Conservation (phyloP, 352 stramenopile species). For the Phytophthora chlamydospora region DNA sequence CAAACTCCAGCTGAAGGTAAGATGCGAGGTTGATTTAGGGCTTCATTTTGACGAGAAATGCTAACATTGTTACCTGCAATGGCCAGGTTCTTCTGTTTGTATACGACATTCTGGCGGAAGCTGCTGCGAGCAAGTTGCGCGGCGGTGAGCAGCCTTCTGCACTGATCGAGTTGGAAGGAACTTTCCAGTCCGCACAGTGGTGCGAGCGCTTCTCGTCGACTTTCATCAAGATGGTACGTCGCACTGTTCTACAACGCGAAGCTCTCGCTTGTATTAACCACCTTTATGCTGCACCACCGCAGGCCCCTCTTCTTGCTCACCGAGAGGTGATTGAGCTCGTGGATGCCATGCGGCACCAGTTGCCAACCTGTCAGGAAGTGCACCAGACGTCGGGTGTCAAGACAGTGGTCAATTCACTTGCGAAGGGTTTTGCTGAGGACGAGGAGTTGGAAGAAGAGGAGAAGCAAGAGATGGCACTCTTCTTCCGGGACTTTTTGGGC, state of each 20-base stretch:
- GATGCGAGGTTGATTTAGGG: constrained; percentile 7
- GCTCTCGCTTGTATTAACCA: constrained; percentile 1
- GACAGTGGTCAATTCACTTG: constrained; percentile 40
- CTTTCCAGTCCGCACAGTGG: constrained; percentile 59
- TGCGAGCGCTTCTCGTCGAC: constrained; percentile 60
- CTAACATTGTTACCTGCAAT: constrained; percentile 6
- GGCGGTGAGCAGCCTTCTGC: constrained; percentile 20
- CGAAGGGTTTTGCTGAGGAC: constrained; percentile 27
- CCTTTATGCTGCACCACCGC: not conserved
- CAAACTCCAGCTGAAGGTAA: constrained; percentile 74
- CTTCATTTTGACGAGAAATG: not conserved
- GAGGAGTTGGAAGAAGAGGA: constrained; percentile 59
- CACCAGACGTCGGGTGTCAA: constrained; percentile 51
- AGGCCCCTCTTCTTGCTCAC: constrained; percentile 47
- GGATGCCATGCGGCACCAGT: constrained; percentile 63
- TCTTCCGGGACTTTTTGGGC: constrained; percentile 47
- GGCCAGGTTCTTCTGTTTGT: constrained; percentile 62
- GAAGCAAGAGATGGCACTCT: constrained; percentile 54
- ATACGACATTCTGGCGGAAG: constrained; percentile 72
- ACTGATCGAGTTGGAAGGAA: constrained; percentile 53
- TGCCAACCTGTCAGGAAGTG: constrained; percentile 54
- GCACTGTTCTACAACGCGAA: not conserved
- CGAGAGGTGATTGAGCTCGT: constrained; percentile 63
- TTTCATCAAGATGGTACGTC: constrained; percentile 55
- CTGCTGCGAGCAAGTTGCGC: constrained; percentile 20